Evolutionary conservation across 2,329 filamentous ascomycete species (phyloP).

Genomic region (Penicillium sp.): DNA sequence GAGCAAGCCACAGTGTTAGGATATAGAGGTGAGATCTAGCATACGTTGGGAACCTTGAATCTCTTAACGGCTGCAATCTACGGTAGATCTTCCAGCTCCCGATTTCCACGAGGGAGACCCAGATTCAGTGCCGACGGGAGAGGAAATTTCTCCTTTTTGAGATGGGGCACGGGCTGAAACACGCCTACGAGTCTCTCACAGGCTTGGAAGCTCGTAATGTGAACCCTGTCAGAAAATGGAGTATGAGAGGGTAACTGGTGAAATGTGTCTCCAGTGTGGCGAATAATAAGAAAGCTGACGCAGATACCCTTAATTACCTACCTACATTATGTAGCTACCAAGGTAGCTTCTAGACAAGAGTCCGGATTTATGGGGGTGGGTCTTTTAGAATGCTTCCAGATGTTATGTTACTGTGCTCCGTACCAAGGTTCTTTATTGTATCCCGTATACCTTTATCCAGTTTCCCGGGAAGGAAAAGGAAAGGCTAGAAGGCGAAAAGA

Average conservation of each 20-base stretch:
- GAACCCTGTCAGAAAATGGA: not conserved
- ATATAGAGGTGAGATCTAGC: not conserved
- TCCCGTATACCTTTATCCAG: conserved; percentile 8
- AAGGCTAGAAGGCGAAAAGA: conserved; percentile 26
- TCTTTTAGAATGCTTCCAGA: conserved; percentile 16
- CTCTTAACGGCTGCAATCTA: conserved; percentile 19
- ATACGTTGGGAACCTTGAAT: conserved; percentile 11
- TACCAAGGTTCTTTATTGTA: not conserved
- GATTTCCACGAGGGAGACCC: conserved; percentile 17
- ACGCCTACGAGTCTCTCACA: conserved; percentile 4
- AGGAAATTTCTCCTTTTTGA: conserved; percentile 1
- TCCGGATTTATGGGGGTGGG: conserved; percentile 21
- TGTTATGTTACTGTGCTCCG: not conserved
- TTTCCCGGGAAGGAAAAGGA: conserved; percentile 17
- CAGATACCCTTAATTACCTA: conserved; percentile 8
- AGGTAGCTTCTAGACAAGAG: not conserved
- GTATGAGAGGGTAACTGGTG: not conserved
- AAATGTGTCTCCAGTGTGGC: conserved; percentile 17
- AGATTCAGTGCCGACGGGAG: not conserved
- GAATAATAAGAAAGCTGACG: conserved; percentile 10
- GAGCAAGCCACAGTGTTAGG: not conserved
- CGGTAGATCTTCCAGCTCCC: conserved; percentile 20
- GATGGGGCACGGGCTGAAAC: conserved; percentile 19
- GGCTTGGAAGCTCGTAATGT: not conserved
- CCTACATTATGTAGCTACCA: too few relatives aligned